Conservation (phyloP, 768 basidiomycete genomes). For the Botryobasidium botryosum region DNA sequence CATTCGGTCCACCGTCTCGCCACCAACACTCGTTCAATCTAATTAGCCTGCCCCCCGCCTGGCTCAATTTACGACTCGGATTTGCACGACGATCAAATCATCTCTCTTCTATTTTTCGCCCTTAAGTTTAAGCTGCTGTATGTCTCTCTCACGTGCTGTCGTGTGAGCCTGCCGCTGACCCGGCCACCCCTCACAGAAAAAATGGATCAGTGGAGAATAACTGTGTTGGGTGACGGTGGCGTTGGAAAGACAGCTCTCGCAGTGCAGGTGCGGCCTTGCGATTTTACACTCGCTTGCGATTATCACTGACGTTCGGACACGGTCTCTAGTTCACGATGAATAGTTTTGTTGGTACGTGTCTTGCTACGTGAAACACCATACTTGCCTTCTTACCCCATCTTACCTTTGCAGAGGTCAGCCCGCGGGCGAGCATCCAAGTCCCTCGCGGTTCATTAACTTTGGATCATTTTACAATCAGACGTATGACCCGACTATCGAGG, state of each 20-base stretch:
- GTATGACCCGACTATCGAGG: conserved; percentile 97
- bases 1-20: too few relatives aligned
- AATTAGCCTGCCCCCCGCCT: too few relatives aligned
- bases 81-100: too few relatives aligned
- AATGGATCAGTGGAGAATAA: conserved; percentile 95
- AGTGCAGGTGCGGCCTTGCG: conserved; percentile 56
- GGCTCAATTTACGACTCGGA: too few relatives aligned
- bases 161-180: too few relatives aligned
- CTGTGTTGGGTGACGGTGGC: conserved; percentile 91
- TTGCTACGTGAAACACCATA: not conserved
- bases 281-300: not conserved
- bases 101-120: too few relatives aligned
- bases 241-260: conserved; percentile 95
- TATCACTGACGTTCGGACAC: conserved; percentile 6
- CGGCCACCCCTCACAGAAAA: too few relatives aligned
- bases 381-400: conserved; percentile 6
- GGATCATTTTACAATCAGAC: conserved; percentile 33
- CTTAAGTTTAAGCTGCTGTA: too few relatives aligned
- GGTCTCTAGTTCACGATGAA: conserved; percentile 47
- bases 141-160: too few relatives aligned
- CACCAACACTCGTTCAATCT: too few relatives aligned
- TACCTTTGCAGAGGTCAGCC: conserved; percentile 35
- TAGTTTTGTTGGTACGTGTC: not conserved
- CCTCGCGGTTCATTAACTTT: conserved; percentile 11
- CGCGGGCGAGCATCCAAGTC: too few relatives aligned